Base-by-base conservation (phyloP, 2,329 filamentous ascomycete species). In the Fusarium multiceps region DNA sequence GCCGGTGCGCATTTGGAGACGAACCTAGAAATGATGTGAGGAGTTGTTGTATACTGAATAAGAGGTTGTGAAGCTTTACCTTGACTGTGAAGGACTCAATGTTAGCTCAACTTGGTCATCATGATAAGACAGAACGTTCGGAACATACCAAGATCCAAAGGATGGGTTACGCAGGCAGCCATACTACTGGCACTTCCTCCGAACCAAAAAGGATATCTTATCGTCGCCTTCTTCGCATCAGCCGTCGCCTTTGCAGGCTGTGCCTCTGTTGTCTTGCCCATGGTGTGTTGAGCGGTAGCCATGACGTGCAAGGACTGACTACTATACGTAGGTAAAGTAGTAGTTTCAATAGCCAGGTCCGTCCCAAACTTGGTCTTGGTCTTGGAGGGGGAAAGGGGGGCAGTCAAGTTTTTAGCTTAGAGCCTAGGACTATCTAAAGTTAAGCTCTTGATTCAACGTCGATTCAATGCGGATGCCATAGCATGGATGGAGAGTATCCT, bases 181-280 rank as follows among this genome's bases (percentile, higher is more conserved):
- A 96, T 91, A 78, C 93, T 97, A 77, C 93, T 96, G 53, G 95
- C 94, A 78, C 93, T 97, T 59, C 96, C 96, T 69, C 96, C 96
- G 80, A 99, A 98, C 96, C 95, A 98, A 81, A 95, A 95, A 12
- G 92, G 92, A 82, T 95, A 95, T 66, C 82, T 82, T 43, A 87
- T 78, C 4, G 82, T 71, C 32, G 73, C 78, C 67, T 78, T 76
- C 68, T 82, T 82, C 75, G 82, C 62, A 61, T 61, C 63, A 12
- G 43, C 81, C 73, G 81, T 78, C 59, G 76, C 75, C 53, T 71
- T 65, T 45, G 58, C 64, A 42, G 70, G 59, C 63, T 59, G 50
- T 7, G 46, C 32, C 37, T 43, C 25, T 4, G 62, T 28, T 10
- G 43, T 27, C 23, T 72, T 72, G 66, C 25, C 55, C 49, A 72